Evolutionary conservation across 805 yeast species (phyloP).

Genomic region (Brettanomyces nanus): DNA sequence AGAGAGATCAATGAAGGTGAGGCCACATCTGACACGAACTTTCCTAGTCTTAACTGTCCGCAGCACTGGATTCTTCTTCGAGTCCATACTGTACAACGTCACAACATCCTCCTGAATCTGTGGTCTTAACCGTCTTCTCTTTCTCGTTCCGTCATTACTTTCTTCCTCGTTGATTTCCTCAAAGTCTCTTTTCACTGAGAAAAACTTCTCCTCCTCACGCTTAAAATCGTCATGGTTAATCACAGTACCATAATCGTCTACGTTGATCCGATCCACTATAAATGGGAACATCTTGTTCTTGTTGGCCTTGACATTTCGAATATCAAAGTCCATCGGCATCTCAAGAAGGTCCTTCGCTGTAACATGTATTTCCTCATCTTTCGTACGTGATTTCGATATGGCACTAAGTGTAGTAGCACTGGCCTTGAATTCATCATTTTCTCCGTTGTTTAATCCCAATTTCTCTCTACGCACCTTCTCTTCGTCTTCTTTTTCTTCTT

Average conservation of each 20-base stretch:
- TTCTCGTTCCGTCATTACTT: slow-evolving; percentile 16
- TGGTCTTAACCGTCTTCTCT: slow-evolving; percentile 3
- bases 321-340: slow-evolving; percentile 48
- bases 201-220: slow-evolving; percentile 35
- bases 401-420: not conserved
- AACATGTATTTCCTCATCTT: slow-evolving; percentile 13
- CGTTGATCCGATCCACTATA: slow-evolving; percentile 45
- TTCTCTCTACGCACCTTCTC: slow-evolving; percentile 10
- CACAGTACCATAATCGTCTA: slow-evolving; percentile 84
- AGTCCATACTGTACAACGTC: slow-evolving; percentile 17
- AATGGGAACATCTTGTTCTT: slow-evolving; percentile 72
- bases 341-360: slow-evolving; percentile 33
- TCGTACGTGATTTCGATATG: not conserved
- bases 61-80: slow-evolving; percentile 17
- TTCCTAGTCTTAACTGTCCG: slow-evolving; percentile 6
- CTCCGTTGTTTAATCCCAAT: slow-evolving; percentile 14
- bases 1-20: slow-evolving; percentile 71
- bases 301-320: slow-evolving; percentile 36
- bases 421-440: slow-evolving; percentile 4
- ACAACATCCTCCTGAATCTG: slow-evolving; percentile 3
- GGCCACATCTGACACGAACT: slow-evolving; percentile 54
- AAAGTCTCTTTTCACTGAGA: slow-evolving; percentile 21
- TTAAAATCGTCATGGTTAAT: slow-evolving; percentile 60
- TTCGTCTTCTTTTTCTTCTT: slow-evolving; percentile 6
- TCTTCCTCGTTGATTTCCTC: slow-evolving; percentile 16